Evolutionary conservation across 2,329 filamentous ascomycete genomes (phyloP), one percentile per base, ranked within the genome.

Genomic region (Tolypocladium pustulatum): DNA sequence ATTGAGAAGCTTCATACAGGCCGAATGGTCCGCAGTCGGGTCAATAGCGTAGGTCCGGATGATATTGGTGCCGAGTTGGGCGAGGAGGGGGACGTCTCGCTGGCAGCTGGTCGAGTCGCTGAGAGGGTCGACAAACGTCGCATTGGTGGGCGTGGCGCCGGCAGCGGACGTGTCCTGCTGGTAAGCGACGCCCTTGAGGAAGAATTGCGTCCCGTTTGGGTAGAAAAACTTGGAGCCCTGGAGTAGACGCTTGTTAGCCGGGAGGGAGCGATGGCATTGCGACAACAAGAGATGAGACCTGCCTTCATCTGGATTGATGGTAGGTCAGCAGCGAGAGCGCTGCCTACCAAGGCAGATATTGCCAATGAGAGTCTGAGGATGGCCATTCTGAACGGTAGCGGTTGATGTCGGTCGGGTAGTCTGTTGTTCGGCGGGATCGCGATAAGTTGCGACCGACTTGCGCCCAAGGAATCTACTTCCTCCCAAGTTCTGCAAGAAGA

Each of bases 41-140:
- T 97, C 84, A 68, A 97, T 85, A 67, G 93, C 92, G 74, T 99
- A 99, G 59, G 94, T 92, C 74, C 94, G 93, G 74, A 99, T 93
- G 67, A 87, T 86, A 78, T 99, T 99, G 75, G 91, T 96, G 63
- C 85, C 81, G 61, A 97, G 83, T 73, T 90, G 78, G 71, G 82
- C 73, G 65, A 99, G 81, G 67, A 89, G 84, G 52, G 91, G 90
- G 54, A 99, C 83, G 71, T 99, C 94, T 67, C 93, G 90, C 72
- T 83, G 82, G 82, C 94, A 97, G 65, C 77, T 74, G 38, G 77
- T 75, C 59, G 76, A 75, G 69, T 96, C 85, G 65, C 90, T 81
- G 46, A 99, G 84, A 60, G 94, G 93, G 71, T 99, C 94, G 63
- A 79, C 82, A 79, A 92, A 97, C 58, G 74, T 72, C 61, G 69